Evolutionary conservation across 805 yeast genomes (phyloP).

Genomic region (Vanderwaltozyma tropicalis): DNA sequence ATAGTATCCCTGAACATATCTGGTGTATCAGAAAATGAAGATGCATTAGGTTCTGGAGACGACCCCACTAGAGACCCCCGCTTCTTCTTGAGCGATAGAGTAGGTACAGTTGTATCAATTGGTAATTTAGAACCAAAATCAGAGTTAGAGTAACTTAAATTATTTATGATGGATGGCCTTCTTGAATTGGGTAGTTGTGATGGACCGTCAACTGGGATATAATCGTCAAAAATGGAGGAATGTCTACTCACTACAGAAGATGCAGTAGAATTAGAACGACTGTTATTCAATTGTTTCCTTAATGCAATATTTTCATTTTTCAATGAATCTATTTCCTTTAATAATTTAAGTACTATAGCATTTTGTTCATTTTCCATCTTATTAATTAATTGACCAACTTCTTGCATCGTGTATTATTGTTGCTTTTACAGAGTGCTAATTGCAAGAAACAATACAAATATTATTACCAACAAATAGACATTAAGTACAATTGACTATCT

Average conservation of each 20-base stretch:
- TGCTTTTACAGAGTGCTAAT: too few relatives aligned
- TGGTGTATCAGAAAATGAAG: neutral
- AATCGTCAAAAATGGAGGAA: too few relatives aligned
- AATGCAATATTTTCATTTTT: constrained; percentile 39
- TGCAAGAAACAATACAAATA: too few relatives aligned
- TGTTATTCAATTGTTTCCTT: constrained; percentile 14
- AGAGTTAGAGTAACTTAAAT: too few relatives aligned
- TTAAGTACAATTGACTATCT: too few relatives aligned
- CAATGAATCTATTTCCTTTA: constrained; percentile 41
- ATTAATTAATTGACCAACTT: constrained; percentile 41
- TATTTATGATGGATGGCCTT: too few relatives aligned
- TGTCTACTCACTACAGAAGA: too few relatives aligned
- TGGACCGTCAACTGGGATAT: too few relatives aligned
- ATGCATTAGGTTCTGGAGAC: neutral
- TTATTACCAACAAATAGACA: too few relatives aligned
- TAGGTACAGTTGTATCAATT: neutral
- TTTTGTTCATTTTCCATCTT: constrained; percentile 58
- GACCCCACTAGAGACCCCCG: neutral
- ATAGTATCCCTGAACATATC: too few relatives aligned
- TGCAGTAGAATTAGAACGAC: too few relatives aligned
- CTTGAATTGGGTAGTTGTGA: too few relatives aligned
- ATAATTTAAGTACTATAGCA: constrained; percentile 44
- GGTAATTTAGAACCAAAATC: neutral
- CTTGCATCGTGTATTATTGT: neutral
- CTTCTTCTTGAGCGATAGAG: neutral